These are phyloP conservation scores for Hansfordia pulvinata DNA, from an alignment of 2,329 filamentous ascomycete species.

Conservation along the genomic window DNA sequence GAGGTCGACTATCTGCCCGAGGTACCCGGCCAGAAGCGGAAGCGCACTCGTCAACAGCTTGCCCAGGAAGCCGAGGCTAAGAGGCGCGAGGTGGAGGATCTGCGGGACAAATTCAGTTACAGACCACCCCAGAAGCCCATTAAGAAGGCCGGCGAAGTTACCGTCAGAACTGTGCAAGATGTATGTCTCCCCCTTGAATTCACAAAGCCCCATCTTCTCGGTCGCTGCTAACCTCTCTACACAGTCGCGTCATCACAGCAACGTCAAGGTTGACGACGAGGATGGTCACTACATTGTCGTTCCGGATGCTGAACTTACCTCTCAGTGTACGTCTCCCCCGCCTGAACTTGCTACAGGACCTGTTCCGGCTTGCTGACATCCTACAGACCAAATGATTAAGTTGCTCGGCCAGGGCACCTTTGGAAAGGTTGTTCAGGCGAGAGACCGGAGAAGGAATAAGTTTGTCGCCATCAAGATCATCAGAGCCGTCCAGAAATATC, in stretches of 20 bases:
- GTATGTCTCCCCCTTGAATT: conserved; percentile 42
- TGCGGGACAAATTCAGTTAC: conserved; percentile 65
- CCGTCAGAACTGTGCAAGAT: conserved; percentile 47
- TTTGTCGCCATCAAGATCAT: conserved; percentile 94
- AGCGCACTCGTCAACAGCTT: conserved; percentile 64
- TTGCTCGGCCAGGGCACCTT: conserved; percentile 95
- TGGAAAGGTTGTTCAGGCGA: conserved; percentile 92
- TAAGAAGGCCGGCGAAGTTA: conserved; percentile 76
- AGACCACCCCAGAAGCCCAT: conserved; percentile 77
- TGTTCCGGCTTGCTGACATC: too few relatives aligned
- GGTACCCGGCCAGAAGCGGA: conserved; percentile 85
- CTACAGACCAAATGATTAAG: conserved; percentile 70
- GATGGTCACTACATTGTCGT: conserved; percentile 95
- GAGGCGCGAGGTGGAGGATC: conserved; percentile 56
- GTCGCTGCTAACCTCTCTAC: conserved; percentile 3
- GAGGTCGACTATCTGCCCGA: conserved; percentile 54
- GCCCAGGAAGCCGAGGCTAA: conserved; percentile 78
- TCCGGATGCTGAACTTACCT: conserved; percentile 72
- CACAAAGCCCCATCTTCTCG: too few relatives aligned
- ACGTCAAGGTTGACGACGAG: conserved; percentile 81
- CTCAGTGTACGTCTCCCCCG: conserved; percentile 58
- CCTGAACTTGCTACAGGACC: conserved; percentile 2
- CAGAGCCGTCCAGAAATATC: conserved; percentile 93
- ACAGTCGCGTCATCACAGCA: conserved; percentile 24
- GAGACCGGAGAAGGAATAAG: conserved; percentile 64